Evolutionary conservation across 768 basidiomycete genomes (phyloP), one percentile per base, ranked within the genome.

Genomic region (Trametes villosa): DNA sequence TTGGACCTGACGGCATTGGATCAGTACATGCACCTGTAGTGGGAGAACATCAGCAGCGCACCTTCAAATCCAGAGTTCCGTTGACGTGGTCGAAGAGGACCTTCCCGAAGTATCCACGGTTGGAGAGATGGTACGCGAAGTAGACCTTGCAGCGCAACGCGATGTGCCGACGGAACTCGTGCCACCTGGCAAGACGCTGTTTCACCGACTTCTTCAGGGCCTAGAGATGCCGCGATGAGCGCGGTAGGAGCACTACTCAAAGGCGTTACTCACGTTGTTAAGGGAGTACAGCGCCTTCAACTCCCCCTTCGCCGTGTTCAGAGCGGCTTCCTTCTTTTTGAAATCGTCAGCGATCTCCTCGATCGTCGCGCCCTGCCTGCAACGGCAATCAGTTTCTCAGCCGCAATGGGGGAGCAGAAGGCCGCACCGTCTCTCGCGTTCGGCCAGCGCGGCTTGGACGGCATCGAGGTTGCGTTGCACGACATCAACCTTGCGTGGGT

Each of bases 71-170:
- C 53, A 94, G 75, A 0, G 82, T 86, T n/a, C 80, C 79, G 9
- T 76, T 73, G 20, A 77, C 74, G 69, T 98, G 96, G 67, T 96
- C 85, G 69, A 98, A 96, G 15, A 89, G 71, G 20, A 98, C 86
- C 73, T 94, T 92, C 56, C 95, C 95, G 64, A 84, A 91, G 77
- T 94, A 95, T 8, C 91, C 93, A 67, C 97, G 91, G 63, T 89
- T 84, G 13, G 87, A 86, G 20, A 97, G 85, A 71, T 96, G 87
- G 67, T 81, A 87, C 20, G 85, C 82, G 78, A 98, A 97, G 40
- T 90, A 85, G 29, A 88, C 78, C 68, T 92, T 87, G 85, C 91
- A 91, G 17, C 92, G 86, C 29, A 94, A 78, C n/a, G 94, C 90
- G 64, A 95, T 95, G 68, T 93, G 89, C 11, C 86, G 82, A 52